Conservation (phyloP, 106 monocot genomes). For the Dendrobium officinale region DNA sequence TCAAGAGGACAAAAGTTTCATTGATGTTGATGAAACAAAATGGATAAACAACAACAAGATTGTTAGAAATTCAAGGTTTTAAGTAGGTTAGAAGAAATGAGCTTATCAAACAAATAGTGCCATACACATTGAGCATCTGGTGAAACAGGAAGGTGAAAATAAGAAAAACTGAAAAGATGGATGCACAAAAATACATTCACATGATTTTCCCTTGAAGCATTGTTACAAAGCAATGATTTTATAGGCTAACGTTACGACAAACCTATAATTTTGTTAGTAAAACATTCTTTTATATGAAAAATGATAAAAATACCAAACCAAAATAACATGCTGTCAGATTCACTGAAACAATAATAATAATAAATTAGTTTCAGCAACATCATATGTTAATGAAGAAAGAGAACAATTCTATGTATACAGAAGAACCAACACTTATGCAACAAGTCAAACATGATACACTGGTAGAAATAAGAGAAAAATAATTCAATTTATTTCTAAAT, state of each 20-base stretch:
- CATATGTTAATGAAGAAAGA: no score
- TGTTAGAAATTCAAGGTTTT: background rate
- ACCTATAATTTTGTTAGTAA: no score
- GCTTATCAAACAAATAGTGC: background rate
- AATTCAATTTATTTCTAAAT: no score
- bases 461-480: no score
- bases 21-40: background rate
- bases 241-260: background rate
- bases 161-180: background rate
- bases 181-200: background rate
- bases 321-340: background rate
- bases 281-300: no score
- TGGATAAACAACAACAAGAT: constrained; percentile 6
- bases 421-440: no score
- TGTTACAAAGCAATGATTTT: background rate
- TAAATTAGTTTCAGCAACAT: no score
- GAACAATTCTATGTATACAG: no score
- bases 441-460: no score
- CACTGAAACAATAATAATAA: no score
- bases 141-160: background rate
- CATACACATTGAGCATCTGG: background rate
- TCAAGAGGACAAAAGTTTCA: background rate
- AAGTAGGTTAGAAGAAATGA: background rate
- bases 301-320: background rate
- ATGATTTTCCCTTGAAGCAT: background rate